Evolutionary conservation across 1,284 basidiomycete genomes (phyloP), one percentile per base, ranked within the genome.

Genomic region (Clitocybe nebularis): DNA sequence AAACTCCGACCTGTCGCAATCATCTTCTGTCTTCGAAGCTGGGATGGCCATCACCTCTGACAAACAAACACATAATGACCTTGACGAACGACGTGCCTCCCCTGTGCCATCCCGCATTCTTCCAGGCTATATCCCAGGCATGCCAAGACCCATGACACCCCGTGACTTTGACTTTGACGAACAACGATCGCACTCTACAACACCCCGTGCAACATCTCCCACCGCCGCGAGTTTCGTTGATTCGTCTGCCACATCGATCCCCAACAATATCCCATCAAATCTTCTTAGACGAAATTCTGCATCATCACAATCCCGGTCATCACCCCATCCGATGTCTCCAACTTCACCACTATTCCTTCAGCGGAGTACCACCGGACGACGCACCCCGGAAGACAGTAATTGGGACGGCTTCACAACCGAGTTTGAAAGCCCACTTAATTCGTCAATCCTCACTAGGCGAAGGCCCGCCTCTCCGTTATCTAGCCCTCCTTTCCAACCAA

Each of bases 71-170:
- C 67, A 63, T 42, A 54, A 68, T 30, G 67, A 74, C 36, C 56
- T 68, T 20, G 72, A 73, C 30, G 65, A 68, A 41, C 70, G 67
- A 20, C 72, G 70, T 13, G 60, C 73, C 37, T 82, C 82, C 1
- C 81, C 80, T 32, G 67, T 75, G 25, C 84, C 84, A 39, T 72
- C 76, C 2, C 81, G 79, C 43, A 77, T 76, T 14, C 57, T 86
- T 16, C 86, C 86, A 41, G 87, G 88, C n/a, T 90, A 90, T 62
- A 80, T 89, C 44, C 87, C 87, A 25, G 87, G 88, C 4, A 90
- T 90, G 88, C 84, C 84, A 23, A 71, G 87, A 35, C 88, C 88
- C 9, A 88, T 89, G 81, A 90, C 88, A 7, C 87, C 87, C 16
- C 78, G 77, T 45, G 82, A 86, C 47, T 62, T 77, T 36, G 86